phyloP scores from a whole-genome alignment of 176 grass and related monocot genomes.

The Lolium perenne region DNA sequence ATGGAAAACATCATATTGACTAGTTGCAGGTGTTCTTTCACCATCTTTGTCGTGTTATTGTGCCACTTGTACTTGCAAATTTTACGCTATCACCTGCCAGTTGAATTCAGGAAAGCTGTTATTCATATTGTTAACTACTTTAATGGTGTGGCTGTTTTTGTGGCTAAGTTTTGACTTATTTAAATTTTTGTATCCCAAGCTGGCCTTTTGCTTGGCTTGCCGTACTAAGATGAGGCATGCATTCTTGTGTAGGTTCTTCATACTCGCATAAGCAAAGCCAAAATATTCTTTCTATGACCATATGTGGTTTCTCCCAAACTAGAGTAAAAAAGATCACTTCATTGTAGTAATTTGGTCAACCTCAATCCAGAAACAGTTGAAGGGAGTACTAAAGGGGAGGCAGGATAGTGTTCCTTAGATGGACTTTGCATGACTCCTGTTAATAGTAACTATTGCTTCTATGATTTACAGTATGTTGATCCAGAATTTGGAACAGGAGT shows the following conservation, averaged over 20 bases:
- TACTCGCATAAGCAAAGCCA: background rate
- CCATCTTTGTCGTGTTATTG: background rate
- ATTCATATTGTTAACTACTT: constrained; percentile 32
- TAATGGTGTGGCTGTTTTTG: background rate
- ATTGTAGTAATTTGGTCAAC: constrained; percentile 14
- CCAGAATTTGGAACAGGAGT: constrained; percentile 99
- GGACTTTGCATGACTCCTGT: constrained; percentile 26
- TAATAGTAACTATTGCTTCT: constrained; percentile 43
- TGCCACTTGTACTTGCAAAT: background rate
- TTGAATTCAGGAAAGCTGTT: constrained; percentile 36
- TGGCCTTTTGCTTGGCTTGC: constrained; percentile 31
- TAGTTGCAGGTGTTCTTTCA: background rate
- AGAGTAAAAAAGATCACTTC: background rate
- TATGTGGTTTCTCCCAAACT: constrained; percentile 14
- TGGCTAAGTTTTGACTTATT: constrained; percentile 14
- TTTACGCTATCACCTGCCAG: background rate
- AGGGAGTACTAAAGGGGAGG: constrained; percentile 18
- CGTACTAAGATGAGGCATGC: background rate
- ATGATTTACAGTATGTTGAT: constrained; percentile 85
- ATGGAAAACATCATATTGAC: constrained; percentile 26
- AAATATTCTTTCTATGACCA: background rate
- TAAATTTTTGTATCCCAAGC: background rate
- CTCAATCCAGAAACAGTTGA: constrained; percentile 32
- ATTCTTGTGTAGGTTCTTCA: constrained; percentile 27
- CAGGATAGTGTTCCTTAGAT: background rate